Conservation (phyloP, 2,329 filamentous ascomycete species). For the Colletotrichum sp. region DNA sequence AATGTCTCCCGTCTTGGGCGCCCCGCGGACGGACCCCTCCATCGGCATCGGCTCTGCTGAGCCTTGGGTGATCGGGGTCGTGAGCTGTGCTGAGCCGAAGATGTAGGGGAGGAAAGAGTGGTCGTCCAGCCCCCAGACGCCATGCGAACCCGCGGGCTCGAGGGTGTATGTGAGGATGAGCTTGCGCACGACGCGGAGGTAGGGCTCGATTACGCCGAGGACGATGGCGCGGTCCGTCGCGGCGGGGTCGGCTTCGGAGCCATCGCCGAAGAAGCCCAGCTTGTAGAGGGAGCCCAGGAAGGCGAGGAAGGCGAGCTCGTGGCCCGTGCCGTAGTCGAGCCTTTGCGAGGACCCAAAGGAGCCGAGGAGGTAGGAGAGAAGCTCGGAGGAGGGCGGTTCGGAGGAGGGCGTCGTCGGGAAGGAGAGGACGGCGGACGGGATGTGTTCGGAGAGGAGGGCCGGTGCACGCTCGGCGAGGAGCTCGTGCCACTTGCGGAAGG, state of each 20-base stretch:
- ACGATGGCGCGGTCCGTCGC: slow-evolving; percentile 81
- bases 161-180: slow-evolving; percentile 91
- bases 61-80: slow-evolving; percentile 70
- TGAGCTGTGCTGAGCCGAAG: slow-evolving; percentile 90
- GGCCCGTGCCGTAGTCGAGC: slow-evolving; percentile 94
- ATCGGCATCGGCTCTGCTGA: slow-evolving; percentile 69
- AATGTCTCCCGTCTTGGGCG: slow-evolving; percentile 76
- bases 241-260: slow-evolving; percentile 31
- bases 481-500: slow-evolving; percentile 84
- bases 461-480: slow-evolving; percentile 67
- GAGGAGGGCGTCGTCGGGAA: slow-evolving; percentile 23
- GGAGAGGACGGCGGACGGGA: slow-evolving; percentile 26
- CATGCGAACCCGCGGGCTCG: slow-evolving; percentile 94
- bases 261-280: slow-evolving; percentile 70
- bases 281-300: slow-evolving; percentile 94
- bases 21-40: slow-evolving; percentile 76
- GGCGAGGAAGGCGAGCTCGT: slow-evolving; percentile 93
- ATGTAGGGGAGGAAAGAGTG: slow-evolving; percentile 95
- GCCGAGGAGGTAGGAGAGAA: slow-evolving; percentile 73
- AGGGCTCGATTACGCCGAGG: slow-evolving; percentile 83
- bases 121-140: slow-evolving; percentile 98
- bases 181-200: slow-evolving; percentile 78
- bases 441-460: slow-evolving; percentile 50
- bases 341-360: slow-evolving; percentile 88
- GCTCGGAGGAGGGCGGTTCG: slow-evolving; percentile 31